Base-by-base conservation (phyloP, 2,329 filamentous ascomycete species). In the Microdochium bolleyi region DNA sequence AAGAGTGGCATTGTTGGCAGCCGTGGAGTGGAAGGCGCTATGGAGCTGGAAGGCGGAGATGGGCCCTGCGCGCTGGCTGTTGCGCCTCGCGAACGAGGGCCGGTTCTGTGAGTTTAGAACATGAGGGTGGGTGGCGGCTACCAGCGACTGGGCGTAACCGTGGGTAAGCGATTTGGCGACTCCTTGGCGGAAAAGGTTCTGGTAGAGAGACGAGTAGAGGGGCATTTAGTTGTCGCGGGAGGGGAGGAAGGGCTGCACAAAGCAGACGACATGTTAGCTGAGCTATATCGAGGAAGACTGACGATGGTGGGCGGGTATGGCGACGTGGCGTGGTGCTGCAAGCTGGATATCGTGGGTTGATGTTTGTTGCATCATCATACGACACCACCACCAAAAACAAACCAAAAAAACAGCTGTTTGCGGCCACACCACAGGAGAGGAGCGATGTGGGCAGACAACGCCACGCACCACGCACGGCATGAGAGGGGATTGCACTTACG, bases 131-230 rank as follows among this genome's bases (percentile, higher is more conserved):
- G 90, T 90, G 64, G 91, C 92, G 67, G 94, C 94, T 74, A 99
- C 91, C 74, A 97, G 87, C 58, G 92, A 96, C 72, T 97, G 92
- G 64, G 92, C 92, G 82, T 96, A 97, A 74, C 92, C 92, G 83
- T 97, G 90, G 71, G 90, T 92, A 72, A 97, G 88, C 67, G 92
- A 91, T 78, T 97, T 97, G 68, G 89, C 86, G 75, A 96, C 88
- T 87, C 89, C 92, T 82, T 92, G 89, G 79, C 94, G 92, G 84
- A 95, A 90, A 80, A 97, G 89, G 78, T 81, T 85, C 75, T 83
- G 79, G 73, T 84, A 85, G 60, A 86, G 74, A 67, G 80, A 82
- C 58, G 82, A 84, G 71, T 84, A 85, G 66, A 84, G 83, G 73
- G 83, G 83, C 92, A 96, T 97, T 95, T 95, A 96, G 89, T 80